A percentile compares a stretch with the other conserved stretches of the same genome.
phyloP scores from a whole-genome alignment of 2,329 filamentous ascomycete species.

The Malbranchea cinnamomea region DNA sequence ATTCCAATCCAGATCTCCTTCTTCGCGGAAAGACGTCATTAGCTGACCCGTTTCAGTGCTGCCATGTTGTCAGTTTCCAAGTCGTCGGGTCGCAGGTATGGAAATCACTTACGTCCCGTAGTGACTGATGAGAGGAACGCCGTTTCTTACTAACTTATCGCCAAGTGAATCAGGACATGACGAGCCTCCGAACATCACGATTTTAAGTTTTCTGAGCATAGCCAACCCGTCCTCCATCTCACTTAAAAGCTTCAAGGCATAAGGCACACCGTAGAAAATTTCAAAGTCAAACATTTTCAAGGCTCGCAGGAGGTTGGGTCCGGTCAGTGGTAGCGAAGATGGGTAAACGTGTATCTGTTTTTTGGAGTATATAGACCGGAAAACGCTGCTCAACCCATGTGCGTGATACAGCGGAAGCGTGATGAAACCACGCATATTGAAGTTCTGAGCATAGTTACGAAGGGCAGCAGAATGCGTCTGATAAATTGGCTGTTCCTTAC shows the following conservation, averaged over 20 bases:
- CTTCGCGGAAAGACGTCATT: slow-evolving; percentile 43
- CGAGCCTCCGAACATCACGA: slow-evolving; percentile 44
- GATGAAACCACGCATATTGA: slow-evolving; percentile 36
- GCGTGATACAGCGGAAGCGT: slow-evolving; percentile 46
- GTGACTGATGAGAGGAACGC: slow-evolving; percentile 41
- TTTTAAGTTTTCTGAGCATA: slow-evolving; percentile 31
- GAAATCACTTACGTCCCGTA: slow-evolving; percentile 40
- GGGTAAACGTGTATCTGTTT: slow-evolving; percentile 41
- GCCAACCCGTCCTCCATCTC: slow-evolving; percentile 42
- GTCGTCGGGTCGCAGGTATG: no score
- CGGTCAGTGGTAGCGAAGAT: slow-evolving; percentile 40
- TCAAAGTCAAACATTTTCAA: slow-evolving; percentile 33
- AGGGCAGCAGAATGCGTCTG: slow-evolving; percentile 39
- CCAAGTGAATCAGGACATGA: slow-evolving; percentile 46
- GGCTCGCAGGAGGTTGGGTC: slow-evolving; percentile 31
- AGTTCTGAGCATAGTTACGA: slow-evolving; percentile 32
- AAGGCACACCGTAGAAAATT: slow-evolving; percentile 48
- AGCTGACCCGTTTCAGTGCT: slow-evolving; percentile 47
- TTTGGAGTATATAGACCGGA: slow-evolving; percentile 36
- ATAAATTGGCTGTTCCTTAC: slow-evolving; percentile 38
- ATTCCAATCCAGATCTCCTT: slow-evolving; percentile 44
- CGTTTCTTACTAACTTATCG: slow-evolving; percentile 35
- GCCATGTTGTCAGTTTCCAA: no score
- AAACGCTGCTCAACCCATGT: slow-evolving; percentile 42
- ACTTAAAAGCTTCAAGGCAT: slow-evolving; percentile 46